phyloP scores from a whole-genome alignment of 2,329 filamentous ascomycete species.

The Chaetomium sp. region DNA sequence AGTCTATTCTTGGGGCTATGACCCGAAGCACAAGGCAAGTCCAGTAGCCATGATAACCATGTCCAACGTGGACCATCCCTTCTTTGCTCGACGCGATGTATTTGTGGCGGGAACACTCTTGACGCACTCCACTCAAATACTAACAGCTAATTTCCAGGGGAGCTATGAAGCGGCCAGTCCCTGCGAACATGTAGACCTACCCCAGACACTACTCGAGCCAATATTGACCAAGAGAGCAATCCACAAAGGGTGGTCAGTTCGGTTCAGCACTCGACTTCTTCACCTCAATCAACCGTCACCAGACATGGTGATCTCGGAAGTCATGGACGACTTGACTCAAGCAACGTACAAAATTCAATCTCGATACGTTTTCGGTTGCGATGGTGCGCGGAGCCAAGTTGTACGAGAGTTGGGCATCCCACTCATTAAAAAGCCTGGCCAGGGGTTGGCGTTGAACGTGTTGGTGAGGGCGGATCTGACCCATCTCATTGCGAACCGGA shows the following conservation, averaged over 20 bases:
- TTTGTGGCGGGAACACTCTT: too few species aligned
- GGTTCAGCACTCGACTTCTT: slow-evolving; percentile 37
- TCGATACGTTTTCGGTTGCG: slow-evolving; percentile 54
- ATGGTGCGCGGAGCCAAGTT: slow-evolving; percentile 40
- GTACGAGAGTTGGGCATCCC: slow-evolving; percentile 33
- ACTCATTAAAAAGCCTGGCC: slow-evolving; percentile 28
- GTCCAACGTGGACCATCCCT: neutral
- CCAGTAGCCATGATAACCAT: neutral
- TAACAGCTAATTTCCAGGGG: slow-evolving; percentile 28
- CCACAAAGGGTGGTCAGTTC: slow-evolving; percentile 34
- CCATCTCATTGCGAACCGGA: slow-evolving; percentile 42
- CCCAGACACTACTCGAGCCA: slow-evolving; percentile 44
- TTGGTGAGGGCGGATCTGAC: slow-evolving; percentile 41
- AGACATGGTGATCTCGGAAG: slow-evolving; percentile 24
- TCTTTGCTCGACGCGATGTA: too few species aligned
- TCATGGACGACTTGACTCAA: slow-evolving; percentile 22
- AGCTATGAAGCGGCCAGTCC: slow-evolving; percentile 41
- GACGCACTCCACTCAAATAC: neutral
- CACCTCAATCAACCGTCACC: slow-evolving; percentile 27
- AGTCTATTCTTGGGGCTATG: slow-evolving; percentile 43
- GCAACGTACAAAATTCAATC: slow-evolving; percentile 38
- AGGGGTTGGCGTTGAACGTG: slow-evolving; percentile 36
- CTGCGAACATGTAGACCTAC: slow-evolving; percentile 39
- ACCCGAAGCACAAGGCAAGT: slow-evolving; percentile 19
- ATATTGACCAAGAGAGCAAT: slow-evolving; percentile 38